Conservation (phyloP, 306 rosid genomes). For the Prunus padus region DNA sequence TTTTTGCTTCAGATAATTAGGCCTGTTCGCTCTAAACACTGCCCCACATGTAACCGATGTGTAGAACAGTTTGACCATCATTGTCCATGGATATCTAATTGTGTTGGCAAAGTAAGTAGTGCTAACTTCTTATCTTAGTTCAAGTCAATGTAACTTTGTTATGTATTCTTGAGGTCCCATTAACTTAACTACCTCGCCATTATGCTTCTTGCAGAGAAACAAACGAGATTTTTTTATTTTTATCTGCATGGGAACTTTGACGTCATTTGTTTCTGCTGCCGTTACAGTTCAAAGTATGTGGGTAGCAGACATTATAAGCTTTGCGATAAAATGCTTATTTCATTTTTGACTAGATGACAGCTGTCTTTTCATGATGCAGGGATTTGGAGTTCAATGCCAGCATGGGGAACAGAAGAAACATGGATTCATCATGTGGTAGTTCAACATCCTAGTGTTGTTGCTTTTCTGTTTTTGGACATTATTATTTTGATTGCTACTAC, state of each 20-base stretch:
- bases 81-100: constrained; percentile 99
- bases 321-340: constrained; percentile 13
- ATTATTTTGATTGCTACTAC: constrained; percentile 43
- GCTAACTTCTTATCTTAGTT: constrained; percentile 14
- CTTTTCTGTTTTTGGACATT: constrained; percentile 57
- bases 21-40: constrained; percentile 94
- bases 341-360: constrained; percentile 23
- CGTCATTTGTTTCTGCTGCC: constrained; percentile 49
- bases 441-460: constrained; percentile 60
- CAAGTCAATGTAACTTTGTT: neutral
- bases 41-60: constrained; percentile 87
- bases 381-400: constrained; percentile 50
- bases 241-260: constrained; percentile 60
- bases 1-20: constrained; percentile 70
- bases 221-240: constrained; percentile 84
- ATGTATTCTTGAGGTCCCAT: neutral
- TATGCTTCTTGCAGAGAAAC: constrained; percentile 77
- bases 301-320: constrained; percentile 23
- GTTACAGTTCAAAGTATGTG: constrained; percentile 70
- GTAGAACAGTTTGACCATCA: constrained; percentile 98
- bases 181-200: constrained; percentile 27
- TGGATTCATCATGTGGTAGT: constrained; percentile 60
- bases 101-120: constrained; percentile 85
- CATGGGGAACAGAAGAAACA: constrained; percentile 51
- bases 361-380: constrained; percentile 54